Conservation (phyloP, 331 rosid species). For the Erythrophleum ivorense region DNA sequence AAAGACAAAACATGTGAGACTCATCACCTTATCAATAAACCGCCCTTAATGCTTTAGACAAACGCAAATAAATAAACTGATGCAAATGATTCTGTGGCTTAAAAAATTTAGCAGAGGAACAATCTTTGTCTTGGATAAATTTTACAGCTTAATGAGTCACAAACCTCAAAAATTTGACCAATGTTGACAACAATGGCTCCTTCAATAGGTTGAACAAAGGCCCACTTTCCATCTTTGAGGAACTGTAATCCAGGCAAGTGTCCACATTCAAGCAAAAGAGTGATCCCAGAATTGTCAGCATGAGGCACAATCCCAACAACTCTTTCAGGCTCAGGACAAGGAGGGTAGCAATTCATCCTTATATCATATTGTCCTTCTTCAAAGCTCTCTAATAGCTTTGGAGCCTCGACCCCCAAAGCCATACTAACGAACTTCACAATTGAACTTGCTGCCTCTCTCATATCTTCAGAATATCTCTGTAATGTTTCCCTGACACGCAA, state of each 20-base stretch:
- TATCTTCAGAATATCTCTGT: conserved; percentile 48
- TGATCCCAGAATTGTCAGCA: conserved; percentile 50
- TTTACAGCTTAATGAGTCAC: background rate
- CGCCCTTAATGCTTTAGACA: too few species aligned
- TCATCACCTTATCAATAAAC: too few species aligned
- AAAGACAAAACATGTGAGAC: too few species aligned
- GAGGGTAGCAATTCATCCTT: conserved; percentile 56
- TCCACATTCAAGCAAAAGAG: conserved; percentile 49
- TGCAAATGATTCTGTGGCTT: background rate
- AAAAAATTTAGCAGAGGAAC: too few species aligned
- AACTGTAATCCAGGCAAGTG: conserved; percentile 47
- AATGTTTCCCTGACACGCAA: conserved; percentile 46
- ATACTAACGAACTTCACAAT: conserved; percentile 45
- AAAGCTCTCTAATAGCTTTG: conserved; percentile 43
- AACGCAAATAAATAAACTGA: background rate
- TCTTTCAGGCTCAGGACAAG: conserved; percentile 51
- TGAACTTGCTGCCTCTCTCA: conserved; percentile 42
- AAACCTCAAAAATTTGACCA: conserved; percentile 55
- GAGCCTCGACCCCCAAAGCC: conserved; percentile 46
- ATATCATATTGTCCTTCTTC: conserved; percentile 46
- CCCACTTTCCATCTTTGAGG: conserved; percentile 53
- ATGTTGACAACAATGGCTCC: conserved; percentile 54
- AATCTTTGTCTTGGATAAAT: too few species aligned
- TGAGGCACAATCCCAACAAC: conserved; percentile 54
- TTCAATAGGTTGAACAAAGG: conserved; percentile 48